These are phyloP conservation scores for Thalia dealbata DNA, from an alignment of 176 grass and related monocot species.

Conservation along the genomic window DNA sequence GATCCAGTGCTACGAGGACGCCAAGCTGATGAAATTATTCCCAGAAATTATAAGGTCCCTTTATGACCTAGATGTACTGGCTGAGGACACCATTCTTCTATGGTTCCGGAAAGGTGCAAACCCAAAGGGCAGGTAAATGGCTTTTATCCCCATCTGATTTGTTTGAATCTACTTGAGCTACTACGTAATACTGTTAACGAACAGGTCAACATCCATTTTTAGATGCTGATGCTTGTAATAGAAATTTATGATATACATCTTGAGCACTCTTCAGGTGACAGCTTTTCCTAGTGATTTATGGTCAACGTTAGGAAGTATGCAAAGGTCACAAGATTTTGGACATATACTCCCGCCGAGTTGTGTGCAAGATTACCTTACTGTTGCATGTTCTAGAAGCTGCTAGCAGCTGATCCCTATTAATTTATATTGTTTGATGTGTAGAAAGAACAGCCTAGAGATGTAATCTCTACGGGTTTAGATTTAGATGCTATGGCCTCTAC, in stretches of 20 bases:
- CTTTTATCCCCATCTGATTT: neutral
- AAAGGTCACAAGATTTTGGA: too few relatives aligned
- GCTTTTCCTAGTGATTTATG: too few relatives aligned
- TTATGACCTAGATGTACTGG: conserved; percentile 87
- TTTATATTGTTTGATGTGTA: too few relatives aligned
- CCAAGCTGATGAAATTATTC: conserved; percentile 92
- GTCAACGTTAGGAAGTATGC: too few relatives aligned
- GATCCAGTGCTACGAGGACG: conserved; percentile 87
- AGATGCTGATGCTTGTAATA: neutral
- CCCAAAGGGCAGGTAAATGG: conserved; percentile 68
- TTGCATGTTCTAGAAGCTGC: neutral
- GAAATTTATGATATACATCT: too few relatives aligned
- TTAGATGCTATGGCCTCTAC: neutral
- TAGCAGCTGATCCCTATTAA: too few relatives aligned
- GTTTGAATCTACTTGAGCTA: neutral
- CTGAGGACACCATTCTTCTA: conserved; percentile 89
- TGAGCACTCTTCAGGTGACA: too few relatives aligned
- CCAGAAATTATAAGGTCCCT: conserved; percentile 91
- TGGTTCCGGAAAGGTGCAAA: conserved; percentile 95
- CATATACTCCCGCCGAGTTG: too few relatives aligned
- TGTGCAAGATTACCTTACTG: neutral
- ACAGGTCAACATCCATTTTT: neutral
- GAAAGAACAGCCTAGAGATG: too few relatives aligned
- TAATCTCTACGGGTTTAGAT: too few relatives aligned
- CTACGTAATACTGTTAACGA: neutral